Percentiles rank a stretch among this genome's conserved stretches.
phyloP scores from a whole-genome alignment of 2,329 filamentous ascomycete genomes.

The Penicillium sp. region DNA sequence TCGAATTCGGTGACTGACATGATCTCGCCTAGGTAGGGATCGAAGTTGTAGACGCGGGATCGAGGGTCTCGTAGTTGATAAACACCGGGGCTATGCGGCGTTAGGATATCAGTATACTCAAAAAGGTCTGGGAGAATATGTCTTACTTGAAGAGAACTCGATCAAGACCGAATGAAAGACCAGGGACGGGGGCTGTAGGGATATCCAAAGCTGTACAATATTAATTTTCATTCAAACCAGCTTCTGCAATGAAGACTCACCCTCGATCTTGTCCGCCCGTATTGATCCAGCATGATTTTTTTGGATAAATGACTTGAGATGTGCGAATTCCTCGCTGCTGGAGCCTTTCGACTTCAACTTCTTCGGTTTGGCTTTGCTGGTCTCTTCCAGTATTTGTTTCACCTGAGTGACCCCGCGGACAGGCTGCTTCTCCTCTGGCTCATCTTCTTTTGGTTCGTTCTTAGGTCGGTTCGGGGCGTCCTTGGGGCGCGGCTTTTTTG shows the following conservation, averaged over 20 bases:
- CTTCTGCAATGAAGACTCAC: slow-evolving; percentile 13
- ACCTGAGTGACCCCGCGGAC: background rate
- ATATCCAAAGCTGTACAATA: slow-evolving; percentile 36
- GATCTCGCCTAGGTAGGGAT: slow-evolving; percentile 87
- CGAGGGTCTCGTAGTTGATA: slow-evolving; percentile 88
- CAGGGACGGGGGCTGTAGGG: slow-evolving; percentile 58
- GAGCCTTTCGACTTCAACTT: background rate
- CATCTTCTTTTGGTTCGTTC: background rate
- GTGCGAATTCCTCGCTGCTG: slow-evolving; percentile 1
- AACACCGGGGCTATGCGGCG: slow-evolving; percentile 63
- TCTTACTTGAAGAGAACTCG: slow-evolving; percentile 85
- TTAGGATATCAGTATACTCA: slow-evolving; percentile 1
- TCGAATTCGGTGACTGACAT: slow-evolving; percentile 95
- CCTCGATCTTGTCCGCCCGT: slow-evolving; percentile 11
- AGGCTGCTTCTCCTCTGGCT: background rate
- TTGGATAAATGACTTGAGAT: slow-evolving; percentile 10
- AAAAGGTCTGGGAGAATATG: background rate
- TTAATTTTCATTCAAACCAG: slow-evolving; percentile 4
- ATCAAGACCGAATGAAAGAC: slow-evolving; percentile 72
- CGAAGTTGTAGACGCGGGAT: slow-evolving; percentile 91
- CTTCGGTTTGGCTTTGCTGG: background rate
- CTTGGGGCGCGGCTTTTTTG: background rate
- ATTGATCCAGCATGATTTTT: slow-evolving; percentile 17
- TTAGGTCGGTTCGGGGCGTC: background rate
- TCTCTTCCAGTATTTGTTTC: background rate